phyloP scores from a whole-genome alignment of 768 basidiomycete species.

The Chlorophyllum brunneum region DNA sequence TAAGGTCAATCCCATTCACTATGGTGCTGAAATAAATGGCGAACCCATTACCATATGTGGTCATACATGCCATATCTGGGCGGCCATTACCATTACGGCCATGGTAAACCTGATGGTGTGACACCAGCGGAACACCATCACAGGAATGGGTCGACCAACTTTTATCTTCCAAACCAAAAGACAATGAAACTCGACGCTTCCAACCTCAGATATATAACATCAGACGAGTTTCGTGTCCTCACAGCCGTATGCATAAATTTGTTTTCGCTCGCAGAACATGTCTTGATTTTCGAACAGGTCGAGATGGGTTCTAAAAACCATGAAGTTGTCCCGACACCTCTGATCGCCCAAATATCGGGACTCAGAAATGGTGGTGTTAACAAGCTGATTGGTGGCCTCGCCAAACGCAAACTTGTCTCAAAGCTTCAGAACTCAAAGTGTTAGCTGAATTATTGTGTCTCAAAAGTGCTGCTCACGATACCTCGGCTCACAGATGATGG shows the following conservation, averaged over 20 bases:
- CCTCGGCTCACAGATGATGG: slow-evolving; percentile 73
- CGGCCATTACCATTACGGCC: too few relatives aligned
- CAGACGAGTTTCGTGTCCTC: slow-evolving; percentile 94
- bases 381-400: slow-evolving; percentile 85
- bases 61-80: too few relatives aligned
- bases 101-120: background rate
- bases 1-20: background rate
- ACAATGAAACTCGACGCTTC: slow-evolving; percentile 92
- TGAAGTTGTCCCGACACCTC: slow-evolving; percentile 84
- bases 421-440: slow-evolving; percentile 92
- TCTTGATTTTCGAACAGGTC: slow-evolving; percentile 47
- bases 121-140: too few relatives aligned
- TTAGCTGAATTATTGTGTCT: slow-evolving; percentile 27
- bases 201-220: slow-evolving; percentile 87
- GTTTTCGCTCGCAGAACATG: background rate
- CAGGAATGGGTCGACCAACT: background rate
- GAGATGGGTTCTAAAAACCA: slow-evolving; percentile 99
- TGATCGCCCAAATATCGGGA: slow-evolving; percentile 93
- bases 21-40: too few relatives aligned
- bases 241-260: slow-evolving; percentile 63
- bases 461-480: slow-evolving; percentile 8
- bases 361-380: slow-evolving; percentile 90
- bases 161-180: background rate
- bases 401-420: slow-evolving; percentile 88
- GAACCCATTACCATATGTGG: too few relatives aligned